These are phyloP conservation scores for Ganoderma lingzhi DNA, from an alignment of 1,284 basidiomycete species.

Conservation along the genomic window DNA sequence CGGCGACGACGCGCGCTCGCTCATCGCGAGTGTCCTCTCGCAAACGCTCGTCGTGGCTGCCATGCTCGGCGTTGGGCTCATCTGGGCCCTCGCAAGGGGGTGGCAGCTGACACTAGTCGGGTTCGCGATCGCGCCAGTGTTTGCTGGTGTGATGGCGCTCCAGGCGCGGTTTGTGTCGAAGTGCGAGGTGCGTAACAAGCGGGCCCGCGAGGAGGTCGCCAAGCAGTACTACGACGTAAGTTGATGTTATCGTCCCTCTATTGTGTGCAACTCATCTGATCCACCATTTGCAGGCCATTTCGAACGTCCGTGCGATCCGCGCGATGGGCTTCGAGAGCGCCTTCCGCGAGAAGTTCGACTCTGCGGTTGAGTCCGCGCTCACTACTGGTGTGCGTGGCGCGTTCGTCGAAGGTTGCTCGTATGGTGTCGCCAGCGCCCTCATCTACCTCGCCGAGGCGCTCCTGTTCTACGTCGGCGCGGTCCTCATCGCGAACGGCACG, in stretches of 20 bases:
- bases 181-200: conserved; percentile 85
- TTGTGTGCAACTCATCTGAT: conserved; percentile 20
- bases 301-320: conserved; percentile 88
- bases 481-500: conserved; percentile 82
- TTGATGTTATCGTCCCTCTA: conserved; percentile 25
- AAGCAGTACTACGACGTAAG: conserved; percentile 87
- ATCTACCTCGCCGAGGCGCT: conserved; percentile 92
- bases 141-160: conserved; percentile 76
- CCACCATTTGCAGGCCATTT: conserved; percentile 63
- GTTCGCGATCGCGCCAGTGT: conserved; percentile 87
- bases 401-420: conserved; percentile 85
- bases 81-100: conserved; percentile 89
- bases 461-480: conserved; percentile 89
- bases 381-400: conserved; percentile 78
- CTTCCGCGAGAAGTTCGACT: conserved; percentile 76
- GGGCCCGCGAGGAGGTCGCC: conserved; percentile 84
- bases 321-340: conserved; percentile 88
- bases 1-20: conserved; percentile 85
- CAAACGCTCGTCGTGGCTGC: conserved; percentile 78
- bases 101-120: conserved; percentile 97
- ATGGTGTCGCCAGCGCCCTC: conserved; percentile 81
- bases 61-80: conserved; percentile 85
- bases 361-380: conserved; percentile 68
- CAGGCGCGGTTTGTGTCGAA: conserved; percentile 76
- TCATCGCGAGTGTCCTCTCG: conserved; percentile 80